These are phyloP conservation scores for Ascochyta pisi DNA, from an alignment of 2,329 filamentous ascomycete species.

Conservation along the genomic window DNA sequence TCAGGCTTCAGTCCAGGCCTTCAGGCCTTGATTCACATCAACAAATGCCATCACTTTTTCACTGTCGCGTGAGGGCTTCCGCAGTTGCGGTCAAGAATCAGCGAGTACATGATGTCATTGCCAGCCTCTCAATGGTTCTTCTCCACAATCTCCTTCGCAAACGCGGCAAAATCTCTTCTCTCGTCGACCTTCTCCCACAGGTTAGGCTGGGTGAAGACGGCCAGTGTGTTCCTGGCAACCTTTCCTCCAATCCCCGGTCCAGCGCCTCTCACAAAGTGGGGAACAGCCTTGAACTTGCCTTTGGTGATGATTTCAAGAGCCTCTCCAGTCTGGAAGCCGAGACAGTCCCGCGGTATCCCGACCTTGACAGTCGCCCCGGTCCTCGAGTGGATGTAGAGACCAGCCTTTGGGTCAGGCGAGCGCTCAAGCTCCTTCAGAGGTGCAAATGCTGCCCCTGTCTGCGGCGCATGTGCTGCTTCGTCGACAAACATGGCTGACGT, in stretches of 20 bases:
- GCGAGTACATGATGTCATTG: slow-evolving; percentile 15
- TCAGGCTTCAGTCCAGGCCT: slow-evolving; percentile 7
- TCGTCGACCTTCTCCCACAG: slow-evolving; percentile 79
- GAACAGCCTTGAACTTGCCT: slow-evolving; percentile 92
- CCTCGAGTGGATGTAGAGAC: slow-evolving; percentile 92
- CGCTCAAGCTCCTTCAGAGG: slow-evolving; percentile 72
- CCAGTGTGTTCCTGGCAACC: slow-evolving; percentile 77
- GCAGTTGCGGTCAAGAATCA: slow-evolving; percentile 15
- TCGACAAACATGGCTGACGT: slow-evolving; percentile 97
- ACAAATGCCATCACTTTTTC: slow-evolving; percentile 8
- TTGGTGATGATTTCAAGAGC: slow-evolving; percentile 87
- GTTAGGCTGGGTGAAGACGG: slow-evolving; percentile 97
- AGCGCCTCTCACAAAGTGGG: slow-evolving; percentile 89
- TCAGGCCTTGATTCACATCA: background rate
- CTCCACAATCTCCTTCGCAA: slow-evolving; percentile 65
- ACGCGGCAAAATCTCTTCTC: slow-evolving; percentile 75
- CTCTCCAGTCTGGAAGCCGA: slow-evolving; percentile 96
- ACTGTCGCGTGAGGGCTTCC: slow-evolving; percentile 2
- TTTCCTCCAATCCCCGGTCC: slow-evolving; percentile 58
- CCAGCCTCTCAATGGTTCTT: slow-evolving; percentile 49
- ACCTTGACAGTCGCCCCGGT: slow-evolving; percentile 86
- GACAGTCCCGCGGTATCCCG: slow-evolving; percentile 85
- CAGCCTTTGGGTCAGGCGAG: slow-evolving; percentile 83
- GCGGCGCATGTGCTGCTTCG: slow-evolving; percentile 61
- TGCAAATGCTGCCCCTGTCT: slow-evolving; percentile 44